These are phyloP conservation scores for Rosa persica DNA, from an alignment of 306 rosid species.

Conservation along the genomic window DNA sequence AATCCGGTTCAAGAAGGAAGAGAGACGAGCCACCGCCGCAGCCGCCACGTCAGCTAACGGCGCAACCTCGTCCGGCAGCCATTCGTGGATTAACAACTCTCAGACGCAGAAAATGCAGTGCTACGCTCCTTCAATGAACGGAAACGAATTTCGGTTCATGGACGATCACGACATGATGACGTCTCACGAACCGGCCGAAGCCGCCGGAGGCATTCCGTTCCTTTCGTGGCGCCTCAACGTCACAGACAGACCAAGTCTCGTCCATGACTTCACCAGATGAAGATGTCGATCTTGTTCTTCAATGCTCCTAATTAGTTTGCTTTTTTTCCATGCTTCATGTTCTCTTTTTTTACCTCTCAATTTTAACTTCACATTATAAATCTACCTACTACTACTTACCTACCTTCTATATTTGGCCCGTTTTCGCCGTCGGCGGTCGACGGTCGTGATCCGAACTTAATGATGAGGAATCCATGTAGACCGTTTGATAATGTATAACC, in stretches of 20 bases:
- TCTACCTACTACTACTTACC: constrained; percentile 5
- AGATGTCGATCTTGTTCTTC: constrained; percentile 36
- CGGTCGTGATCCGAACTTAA: not conserved
- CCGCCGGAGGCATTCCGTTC: constrained; percentile 60
- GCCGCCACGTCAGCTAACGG: constrained; percentile 40
- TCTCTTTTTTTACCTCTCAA: constrained; percentile 4
- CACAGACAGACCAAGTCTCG: constrained; percentile 80
- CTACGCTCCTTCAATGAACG: constrained; percentile 42
- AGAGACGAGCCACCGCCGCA: constrained; percentile 70
- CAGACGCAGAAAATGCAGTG: constrained; percentile 67
- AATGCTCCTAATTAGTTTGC: constrained; percentile 45
- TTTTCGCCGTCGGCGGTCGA: constrained; percentile 14
- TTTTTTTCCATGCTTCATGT: constrained; percentile 36
- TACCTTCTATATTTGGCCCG: constrained; percentile 29
- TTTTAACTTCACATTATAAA: constrained; percentile 14
- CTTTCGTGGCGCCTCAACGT: constrained; percentile 94
- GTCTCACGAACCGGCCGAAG: constrained; percentile 25
- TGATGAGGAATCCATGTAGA: not conserved
- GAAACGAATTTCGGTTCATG: constrained; percentile 53
- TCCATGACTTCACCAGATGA: constrained; percentile 89
- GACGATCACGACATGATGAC: constrained; percentile 34
- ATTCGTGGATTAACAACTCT: constrained; percentile 47
- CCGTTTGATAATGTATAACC: constrained; percentile 17
- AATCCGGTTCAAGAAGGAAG: constrained; percentile 94
- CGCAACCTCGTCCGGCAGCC: constrained; percentile 22